Evolutionary conservation across 176 grass and related monocot genomes (phyloP).

Genomic region (Typha latifolia): DNA sequence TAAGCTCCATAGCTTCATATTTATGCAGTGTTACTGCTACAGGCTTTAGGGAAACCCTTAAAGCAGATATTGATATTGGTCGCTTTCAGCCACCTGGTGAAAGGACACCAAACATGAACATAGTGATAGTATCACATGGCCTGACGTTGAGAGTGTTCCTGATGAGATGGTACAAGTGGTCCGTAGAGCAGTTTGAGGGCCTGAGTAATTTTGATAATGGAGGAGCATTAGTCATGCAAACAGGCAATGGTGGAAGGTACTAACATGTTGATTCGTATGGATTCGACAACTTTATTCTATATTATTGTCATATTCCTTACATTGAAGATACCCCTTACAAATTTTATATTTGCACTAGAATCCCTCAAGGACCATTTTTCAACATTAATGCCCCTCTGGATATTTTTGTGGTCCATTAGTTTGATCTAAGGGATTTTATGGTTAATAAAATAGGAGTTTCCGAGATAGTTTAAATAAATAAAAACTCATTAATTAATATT

Average conservation of each 20-base stretch:
- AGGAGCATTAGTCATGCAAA: conserved; percentile 60
- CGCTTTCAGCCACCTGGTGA: conserved; percentile 42
- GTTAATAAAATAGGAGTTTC: too few species aligned
- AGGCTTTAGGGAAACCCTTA: conserved; percentile 69
- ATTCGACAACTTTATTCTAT: not conserved
- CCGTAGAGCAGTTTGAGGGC: conserved; percentile 50
- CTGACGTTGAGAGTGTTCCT: conserved; percentile 58
- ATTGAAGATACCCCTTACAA: not conserved
- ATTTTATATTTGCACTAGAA: not conserved
- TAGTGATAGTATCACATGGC: conserved; percentile 60
- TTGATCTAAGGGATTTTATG: too few species aligned
- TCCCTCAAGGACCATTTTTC: too few species aligned
- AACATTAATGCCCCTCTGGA: too few species aligned
- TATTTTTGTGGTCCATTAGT: too few species aligned
- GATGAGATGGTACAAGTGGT: conserved; percentile 89
- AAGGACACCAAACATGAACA: conserved; percentile 40
- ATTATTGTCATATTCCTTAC: not conserved
- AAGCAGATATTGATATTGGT: conserved; percentile 54
- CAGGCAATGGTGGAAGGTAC: conserved; percentile 39
- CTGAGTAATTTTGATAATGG: conserved; percentile 50
- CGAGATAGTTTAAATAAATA: too few species aligned
- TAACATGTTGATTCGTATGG: not conserved
- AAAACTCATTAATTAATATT: too few species aligned
- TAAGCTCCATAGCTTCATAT: conserved; percentile 25
- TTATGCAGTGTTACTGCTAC: conserved; percentile 42